A percentile compares a stretch with the other conserved stretches of the same genome.
Conservation (phyloP, 352 stramenopile species). For the Blastocystis sp. region DNA sequence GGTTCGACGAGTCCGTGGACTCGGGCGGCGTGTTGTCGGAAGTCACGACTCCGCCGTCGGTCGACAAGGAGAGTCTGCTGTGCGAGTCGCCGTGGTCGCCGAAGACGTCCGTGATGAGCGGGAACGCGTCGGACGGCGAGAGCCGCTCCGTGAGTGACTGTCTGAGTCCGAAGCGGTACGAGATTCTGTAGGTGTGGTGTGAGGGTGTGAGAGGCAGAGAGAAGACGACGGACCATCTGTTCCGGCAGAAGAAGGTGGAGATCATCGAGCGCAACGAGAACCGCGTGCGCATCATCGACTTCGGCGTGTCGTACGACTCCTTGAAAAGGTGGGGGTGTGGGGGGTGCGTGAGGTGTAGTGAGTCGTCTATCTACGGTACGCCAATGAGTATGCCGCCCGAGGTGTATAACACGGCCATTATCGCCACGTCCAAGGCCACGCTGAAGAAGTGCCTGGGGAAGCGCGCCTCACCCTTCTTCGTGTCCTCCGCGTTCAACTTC, state of each 20-base stretch:
- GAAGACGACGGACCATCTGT: constrained; percentile 16
- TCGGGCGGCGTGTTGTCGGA: background rate
- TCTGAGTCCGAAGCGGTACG: background rate
- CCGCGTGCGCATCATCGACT: constrained; percentile 60
- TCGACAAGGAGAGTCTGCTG: background rate
- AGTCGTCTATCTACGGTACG: constrained; percentile 62
- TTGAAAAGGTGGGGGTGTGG: background rate
- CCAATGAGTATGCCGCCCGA: constrained; percentile 66
- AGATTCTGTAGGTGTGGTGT: background rate
- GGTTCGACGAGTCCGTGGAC: background rate
- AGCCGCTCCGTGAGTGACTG: background rate
- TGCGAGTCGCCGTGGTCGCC: constrained; percentile 45
- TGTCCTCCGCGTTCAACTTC: constrained; percentile 47
- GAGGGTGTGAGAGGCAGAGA: background rate
- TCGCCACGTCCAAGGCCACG: constrained; percentile 10
- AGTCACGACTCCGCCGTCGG: background rate
- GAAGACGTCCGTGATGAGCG: background rate
- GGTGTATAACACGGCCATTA: constrained; percentile 47
- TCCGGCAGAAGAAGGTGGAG: background rate
- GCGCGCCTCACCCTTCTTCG: background rate
- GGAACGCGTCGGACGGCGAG: background rate
- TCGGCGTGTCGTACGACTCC: constrained; percentile 45
- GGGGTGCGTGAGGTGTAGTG: background rate
- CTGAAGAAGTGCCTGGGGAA: background rate
- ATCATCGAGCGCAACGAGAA: constrained; percentile 58